phyloP scores from a whole-genome alignment of 2,329 filamentous ascomycete species.

The Chaetomiaceae sp. region DNA sequence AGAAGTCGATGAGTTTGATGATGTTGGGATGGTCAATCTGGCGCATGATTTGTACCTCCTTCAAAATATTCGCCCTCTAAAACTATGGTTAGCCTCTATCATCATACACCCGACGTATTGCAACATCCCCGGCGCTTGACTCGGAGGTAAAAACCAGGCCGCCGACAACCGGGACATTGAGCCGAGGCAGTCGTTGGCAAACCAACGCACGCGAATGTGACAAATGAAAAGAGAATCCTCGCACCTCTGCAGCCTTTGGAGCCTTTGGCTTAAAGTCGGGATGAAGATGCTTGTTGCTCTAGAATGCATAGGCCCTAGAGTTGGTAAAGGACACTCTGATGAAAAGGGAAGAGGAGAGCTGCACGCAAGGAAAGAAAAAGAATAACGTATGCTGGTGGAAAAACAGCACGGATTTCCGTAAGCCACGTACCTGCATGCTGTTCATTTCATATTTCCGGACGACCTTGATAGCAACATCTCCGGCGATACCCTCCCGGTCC shows the following conservation, averaged over 20 bases:
- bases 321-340: slow-evolving; percentile 47
- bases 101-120: background rate
- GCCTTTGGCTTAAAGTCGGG: slow-evolving; percentile 86
- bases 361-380: slow-evolving; percentile 30
- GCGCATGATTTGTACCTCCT: slow-evolving; percentile 98
- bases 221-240: slow-evolving; percentile 44
- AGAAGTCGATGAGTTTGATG: slow-evolving; percentile 87
- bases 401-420: slow-evolving; percentile 11
- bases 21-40: slow-evolving; percentile 96
- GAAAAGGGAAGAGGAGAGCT: slow-evolving; percentile 26
- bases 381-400: slow-evolving; percentile 30
- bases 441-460: slow-evolving; percentile 99
- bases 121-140: slow-evolving; percentile 20
- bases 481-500: slow-evolving; percentile 65
- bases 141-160: slow-evolving; percentile 18
- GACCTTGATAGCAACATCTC: slow-evolving; percentile 94
- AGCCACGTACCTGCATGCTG: slow-evolving; percentile 82
- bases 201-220: slow-evolving; percentile 28
- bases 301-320: slow-evolving; percentile 46
- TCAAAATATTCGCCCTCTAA: slow-evolving; percentile 93
- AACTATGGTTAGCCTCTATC: slow-evolving; percentile 30
- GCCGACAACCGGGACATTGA: background rate
- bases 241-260: slow-evolving; percentile 97
- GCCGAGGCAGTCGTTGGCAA: slow-evolving; percentile 19
- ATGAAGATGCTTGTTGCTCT: slow-evolving; percentile 91